phyloP scores from a whole-genome alignment of 768 basidiomycete genomes.

The Mycena filopes region DNA sequence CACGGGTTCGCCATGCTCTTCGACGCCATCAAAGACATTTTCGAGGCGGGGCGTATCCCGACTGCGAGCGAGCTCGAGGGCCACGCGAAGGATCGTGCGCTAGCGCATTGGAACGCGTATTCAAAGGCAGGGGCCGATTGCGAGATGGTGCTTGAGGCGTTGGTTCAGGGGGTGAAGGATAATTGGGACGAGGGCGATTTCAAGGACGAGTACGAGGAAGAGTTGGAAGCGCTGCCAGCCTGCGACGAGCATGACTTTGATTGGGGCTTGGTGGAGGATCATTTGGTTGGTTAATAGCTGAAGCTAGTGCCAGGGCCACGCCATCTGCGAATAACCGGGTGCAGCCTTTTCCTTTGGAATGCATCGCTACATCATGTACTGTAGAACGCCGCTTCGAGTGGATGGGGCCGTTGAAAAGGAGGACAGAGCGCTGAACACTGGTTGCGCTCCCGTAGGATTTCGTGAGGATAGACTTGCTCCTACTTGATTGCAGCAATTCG shows the following conservation, averaged over 20 bases:
- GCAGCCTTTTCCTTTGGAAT: too few relatives aligned
- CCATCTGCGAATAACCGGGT: too few relatives aligned
- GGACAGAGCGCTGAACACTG: too few relatives aligned
- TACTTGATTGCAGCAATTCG: too few relatives aligned
- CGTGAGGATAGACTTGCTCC: too few relatives aligned
- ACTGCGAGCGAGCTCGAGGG: background rate
- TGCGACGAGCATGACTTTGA: slow-evolving; percentile 12
- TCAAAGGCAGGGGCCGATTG: background rate
- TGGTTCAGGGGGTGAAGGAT: slow-evolving; percentile 5
- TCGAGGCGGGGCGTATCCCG: slow-evolving; percentile 12
- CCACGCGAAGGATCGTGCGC: background rate
- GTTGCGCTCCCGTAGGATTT: too few relatives aligned
- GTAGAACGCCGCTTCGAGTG: too few relatives aligned
- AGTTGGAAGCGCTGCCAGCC: slow-evolving; percentile 7
- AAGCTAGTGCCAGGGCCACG: too few relatives aligned
- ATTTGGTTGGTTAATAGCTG: background rate
- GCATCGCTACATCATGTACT: too few relatives aligned
- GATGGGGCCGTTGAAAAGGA: too few relatives aligned
- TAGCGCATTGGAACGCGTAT: background rate
- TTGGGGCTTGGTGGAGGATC: slow-evolving; percentile 6
- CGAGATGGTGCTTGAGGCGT: slow-evolving; percentile 3
- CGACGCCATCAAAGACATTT: background rate
- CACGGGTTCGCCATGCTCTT: slow-evolving; percentile 6
- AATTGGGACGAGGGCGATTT: background rate
- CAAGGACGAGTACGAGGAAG: background rate